These are phyloP conservation scores for Boletus subcaerulescens DNA, from an alignment of 768 basidiomycete species.

Conservation along the genomic window DNA sequence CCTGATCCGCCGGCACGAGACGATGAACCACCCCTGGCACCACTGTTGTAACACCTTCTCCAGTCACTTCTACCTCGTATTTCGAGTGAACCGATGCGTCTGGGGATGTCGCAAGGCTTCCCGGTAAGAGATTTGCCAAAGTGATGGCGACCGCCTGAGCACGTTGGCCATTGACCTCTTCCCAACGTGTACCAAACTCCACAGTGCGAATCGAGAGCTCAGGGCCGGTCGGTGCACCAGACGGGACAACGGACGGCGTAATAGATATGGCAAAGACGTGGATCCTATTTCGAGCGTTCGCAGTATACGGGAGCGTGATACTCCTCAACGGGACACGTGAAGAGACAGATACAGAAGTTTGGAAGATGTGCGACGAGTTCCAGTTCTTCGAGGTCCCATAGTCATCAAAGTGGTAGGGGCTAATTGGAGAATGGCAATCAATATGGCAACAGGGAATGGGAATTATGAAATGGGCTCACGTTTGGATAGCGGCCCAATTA, in stretches of 20 bases:
- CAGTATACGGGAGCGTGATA: conserved; percentile 41
- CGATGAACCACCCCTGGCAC: conserved; percentile 41
- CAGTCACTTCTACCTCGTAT: conserved; percentile 38
- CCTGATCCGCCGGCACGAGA: conserved; percentile 50
- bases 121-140: conserved; percentile 48
- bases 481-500: conserved; percentile 42
- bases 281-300: conserved; percentile 32
- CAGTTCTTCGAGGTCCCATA: conserved; percentile 35
- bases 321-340: conserved; percentile 40
- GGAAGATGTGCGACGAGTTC: conserved; percentile 44
- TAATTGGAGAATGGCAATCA: conserved; percentile 14
- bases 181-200: conserved; percentile 48
- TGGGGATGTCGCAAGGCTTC: conserved; percentile 20
- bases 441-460: neutral
- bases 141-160: conserved; percentile 52
- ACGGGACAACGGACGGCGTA: conserved; percentile 32
- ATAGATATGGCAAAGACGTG: conserved; percentile 47
- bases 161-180: conserved; percentile 34
- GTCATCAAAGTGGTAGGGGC: conserved; percentile 45
- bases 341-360: conserved; percentile 43
- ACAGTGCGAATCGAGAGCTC: conserved; percentile 41
- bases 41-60: conserved; percentile 42
- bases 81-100: conserved; percentile 32
- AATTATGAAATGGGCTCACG: conserved; percentile 28
- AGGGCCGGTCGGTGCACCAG: conserved; percentile 20